Percentiles rank a stretch among this genome's conserved stretches.
Conservation (phyloP, 129 eudicot genomes). For the Centrapalus pauciflorus region DNA sequence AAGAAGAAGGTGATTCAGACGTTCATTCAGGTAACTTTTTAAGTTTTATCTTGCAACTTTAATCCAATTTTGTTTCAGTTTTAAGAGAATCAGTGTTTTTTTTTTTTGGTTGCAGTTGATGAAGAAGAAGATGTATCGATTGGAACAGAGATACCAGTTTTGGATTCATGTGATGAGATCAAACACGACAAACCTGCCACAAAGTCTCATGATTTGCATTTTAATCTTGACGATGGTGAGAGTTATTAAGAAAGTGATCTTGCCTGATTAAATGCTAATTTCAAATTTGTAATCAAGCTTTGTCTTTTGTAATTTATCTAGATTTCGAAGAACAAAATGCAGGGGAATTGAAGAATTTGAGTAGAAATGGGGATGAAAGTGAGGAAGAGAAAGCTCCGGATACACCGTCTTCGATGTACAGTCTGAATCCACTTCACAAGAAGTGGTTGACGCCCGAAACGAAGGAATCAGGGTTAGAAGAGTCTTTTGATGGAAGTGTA, state of each 20-base stretch:
- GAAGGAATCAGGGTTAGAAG: conserved; percentile 55
- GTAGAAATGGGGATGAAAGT: conserved; percentile 29
- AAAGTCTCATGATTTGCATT: conserved; percentile 22
- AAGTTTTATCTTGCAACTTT: not conserved
- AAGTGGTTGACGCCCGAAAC: conserved; percentile 43
- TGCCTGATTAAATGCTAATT: not conserved
- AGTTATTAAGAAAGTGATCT: not conserved
- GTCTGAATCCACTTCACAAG: conserved; percentile 52
- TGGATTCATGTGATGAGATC: conserved; percentile 44
- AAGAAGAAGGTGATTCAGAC: conserved; percentile 27
- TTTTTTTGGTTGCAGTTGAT: conserved; percentile 23
- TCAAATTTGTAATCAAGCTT: not conserved
- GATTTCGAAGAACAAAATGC: not conserved
- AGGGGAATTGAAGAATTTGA: not conserved
- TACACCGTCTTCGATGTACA: conserved; percentile 64
- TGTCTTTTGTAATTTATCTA: conserved; percentile 20
- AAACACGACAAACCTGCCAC: conserved; percentile 43
- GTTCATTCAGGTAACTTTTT: conserved; percentile 38
- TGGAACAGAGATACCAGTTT: conserved; percentile 69
- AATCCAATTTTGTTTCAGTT: not conserved
- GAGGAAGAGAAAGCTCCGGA: conserved; percentile 83
- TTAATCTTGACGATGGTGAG: conserved; percentile 32
- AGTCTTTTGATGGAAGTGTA: conserved; percentile 70
- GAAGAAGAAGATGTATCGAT: conserved; percentile 66
- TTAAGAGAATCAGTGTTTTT: not conserved